Evolutionary conservation across 192 early-diverging fungal genomes (phyloP).

Genomic region (Backusella mclennaniae): DNA sequence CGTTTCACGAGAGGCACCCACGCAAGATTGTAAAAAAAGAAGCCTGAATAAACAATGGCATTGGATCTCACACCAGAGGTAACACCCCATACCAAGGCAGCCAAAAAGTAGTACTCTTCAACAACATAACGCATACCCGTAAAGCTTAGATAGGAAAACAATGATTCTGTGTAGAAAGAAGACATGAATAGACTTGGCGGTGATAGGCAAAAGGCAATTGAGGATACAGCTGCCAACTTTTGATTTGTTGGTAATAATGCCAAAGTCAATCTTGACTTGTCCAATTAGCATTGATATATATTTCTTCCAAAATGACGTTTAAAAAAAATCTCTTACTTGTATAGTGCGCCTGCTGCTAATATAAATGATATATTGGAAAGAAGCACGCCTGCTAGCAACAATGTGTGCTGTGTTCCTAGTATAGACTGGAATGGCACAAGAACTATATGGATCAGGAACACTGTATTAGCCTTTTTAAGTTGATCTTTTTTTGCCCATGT

Average conservation of each 20-base stretch:
- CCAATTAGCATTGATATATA: neutral
- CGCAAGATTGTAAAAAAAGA: conserved; percentile 73
- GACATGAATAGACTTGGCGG: conserved; percentile 89
- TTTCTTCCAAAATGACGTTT: neutral
- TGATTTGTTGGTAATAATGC: conserved; percentile 30
- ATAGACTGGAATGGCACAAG: conserved; percentile 46
- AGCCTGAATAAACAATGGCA: conserved; percentile 78
- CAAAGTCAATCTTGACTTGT: conserved; percentile 16
- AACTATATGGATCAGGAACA: conserved; percentile 31
- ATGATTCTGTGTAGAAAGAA: conserved; percentile 82
- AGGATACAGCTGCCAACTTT: conserved; percentile 59
- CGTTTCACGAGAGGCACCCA: conserved; percentile 4
- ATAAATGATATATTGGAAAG: conserved; percentile 78
- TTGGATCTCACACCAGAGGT: conserved; percentile 74
- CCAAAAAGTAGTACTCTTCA: conserved; percentile 45
- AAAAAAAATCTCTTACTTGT: conserved; percentile 45
- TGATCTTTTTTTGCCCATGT: neutral
- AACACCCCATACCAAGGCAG: conserved; percentile 64
- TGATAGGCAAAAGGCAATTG: conserved; percentile 70
- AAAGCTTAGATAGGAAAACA: conserved; percentile 80
- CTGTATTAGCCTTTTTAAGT: neutral
- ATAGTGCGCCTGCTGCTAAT: conserved; percentile 67
- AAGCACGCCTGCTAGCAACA: conserved; percentile 64
- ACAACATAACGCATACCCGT: conserved; percentile 64
- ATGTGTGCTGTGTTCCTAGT: conserved; percentile 39